Percentiles rank a stretch among this genome's conserved stretches.
These are phyloP conservation scores for Mycena indigotica DNA, from an alignment of 768 basidiomycete genomes.

Conservation along the genomic window DNA sequence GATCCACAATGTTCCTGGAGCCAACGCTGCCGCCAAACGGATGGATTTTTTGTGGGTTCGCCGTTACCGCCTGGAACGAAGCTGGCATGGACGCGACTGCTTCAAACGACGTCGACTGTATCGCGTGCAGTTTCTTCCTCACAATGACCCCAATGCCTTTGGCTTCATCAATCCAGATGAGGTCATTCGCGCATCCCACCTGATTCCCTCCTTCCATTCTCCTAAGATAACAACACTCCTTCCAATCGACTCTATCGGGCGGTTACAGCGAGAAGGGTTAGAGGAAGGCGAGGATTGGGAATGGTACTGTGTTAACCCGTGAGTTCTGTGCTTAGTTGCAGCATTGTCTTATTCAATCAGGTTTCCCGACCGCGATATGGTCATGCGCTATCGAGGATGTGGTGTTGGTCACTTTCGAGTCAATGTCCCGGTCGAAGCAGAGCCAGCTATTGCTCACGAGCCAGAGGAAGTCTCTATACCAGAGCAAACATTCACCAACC, in stretches of 20 bases:
- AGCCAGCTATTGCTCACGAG: background rate
- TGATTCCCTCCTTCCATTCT: constrained; percentile 15
- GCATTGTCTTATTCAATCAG: background rate
- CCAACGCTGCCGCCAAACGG: background rate
- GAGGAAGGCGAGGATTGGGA: constrained; percentile 3
- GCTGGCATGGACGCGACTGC: background rate
- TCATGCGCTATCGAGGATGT: background rate
- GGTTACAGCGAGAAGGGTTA: background rate
- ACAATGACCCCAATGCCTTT: constrained; percentile 7
- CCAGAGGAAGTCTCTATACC: background rate
- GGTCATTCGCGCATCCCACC: constrained; percentile 14
- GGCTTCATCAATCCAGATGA: constrained; percentile 21
- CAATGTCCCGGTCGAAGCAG: background rate
- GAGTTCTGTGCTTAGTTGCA: background rate
- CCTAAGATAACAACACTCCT: constrained; percentile 7
- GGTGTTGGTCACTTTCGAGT: background rate
- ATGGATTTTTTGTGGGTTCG: constrained; percentile 1
- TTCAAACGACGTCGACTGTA: background rate
- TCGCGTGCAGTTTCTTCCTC: background rate
- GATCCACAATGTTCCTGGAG: background rate
- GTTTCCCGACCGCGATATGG: background rate
- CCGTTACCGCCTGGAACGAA: background rate
- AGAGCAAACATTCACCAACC: background rate
- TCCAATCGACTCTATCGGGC: constrained; percentile 1
- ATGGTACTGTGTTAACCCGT: constrained; percentile 10